These are phyloP conservation scores for Sutorius eximius DNA, from an alignment of 1,284 basidiomycete genomes.

Conservation along the genomic window DNA sequence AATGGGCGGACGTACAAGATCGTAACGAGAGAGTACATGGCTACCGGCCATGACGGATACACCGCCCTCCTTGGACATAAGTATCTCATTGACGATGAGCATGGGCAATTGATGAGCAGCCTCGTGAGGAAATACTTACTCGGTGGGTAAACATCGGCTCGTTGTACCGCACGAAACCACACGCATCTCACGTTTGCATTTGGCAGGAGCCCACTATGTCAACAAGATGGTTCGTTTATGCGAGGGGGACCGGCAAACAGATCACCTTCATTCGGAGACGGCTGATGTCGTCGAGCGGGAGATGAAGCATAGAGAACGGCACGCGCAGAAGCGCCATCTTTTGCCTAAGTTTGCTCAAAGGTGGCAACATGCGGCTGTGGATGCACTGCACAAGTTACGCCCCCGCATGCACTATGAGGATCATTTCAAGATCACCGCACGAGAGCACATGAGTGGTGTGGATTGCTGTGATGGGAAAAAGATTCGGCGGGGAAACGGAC, in stretches of 20 bases:
- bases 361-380: constrained; percentile 50
- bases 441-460: constrained; percentile 77
- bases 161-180: not conserved
- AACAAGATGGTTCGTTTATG: constrained; percentile 53
- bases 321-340: constrained; percentile 10
- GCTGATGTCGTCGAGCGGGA: constrained; percentile 44
- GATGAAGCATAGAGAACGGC: constrained; percentile 32
- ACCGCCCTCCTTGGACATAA: constrained; percentile 62
- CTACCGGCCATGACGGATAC: constrained; percentile 82
- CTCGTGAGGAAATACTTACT: constrained; percentile 86
- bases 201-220: constrained; percentile 64
- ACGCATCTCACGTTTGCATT: constrained; percentile 1
- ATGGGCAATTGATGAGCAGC: constrained; percentile 77
- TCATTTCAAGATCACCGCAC: constrained; percentile 56
- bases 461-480: constrained; percentile 70
- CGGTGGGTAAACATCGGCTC: constrained; percentile 47
- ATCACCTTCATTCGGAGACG: constrained; percentile 44
- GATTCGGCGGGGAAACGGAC: constrained; percentile 38
- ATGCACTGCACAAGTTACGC: constrained; percentile 49
- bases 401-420: constrained; percentile 57
- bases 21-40: constrained; percentile 77
- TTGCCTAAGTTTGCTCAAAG: constrained; percentile 36
- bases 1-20: constrained; percentile 69
- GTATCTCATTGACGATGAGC: constrained; percentile 83
- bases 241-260: constrained; percentile 22